phyloP scores from a whole-genome alignment of 2,329 filamentous ascomycete genomes.

The Sordariomycetes sp. region DNA sequence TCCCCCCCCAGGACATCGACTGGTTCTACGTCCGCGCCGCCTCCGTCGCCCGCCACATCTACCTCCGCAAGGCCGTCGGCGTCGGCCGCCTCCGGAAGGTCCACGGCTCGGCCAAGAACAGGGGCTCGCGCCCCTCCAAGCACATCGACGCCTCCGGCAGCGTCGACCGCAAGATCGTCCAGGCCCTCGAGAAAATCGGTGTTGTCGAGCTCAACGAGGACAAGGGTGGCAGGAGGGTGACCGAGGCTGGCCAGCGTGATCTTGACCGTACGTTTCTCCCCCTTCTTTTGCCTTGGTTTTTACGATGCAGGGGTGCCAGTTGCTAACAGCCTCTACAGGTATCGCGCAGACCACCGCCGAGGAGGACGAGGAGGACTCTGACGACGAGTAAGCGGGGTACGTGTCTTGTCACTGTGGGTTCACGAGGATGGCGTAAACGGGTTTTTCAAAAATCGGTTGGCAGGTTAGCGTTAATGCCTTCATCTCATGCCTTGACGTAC shows the following conservation, averaged over 20 bases:
- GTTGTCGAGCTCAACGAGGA: conserved; percentile 97
- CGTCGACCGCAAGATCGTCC: conserved; percentile 95
- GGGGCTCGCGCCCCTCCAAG: conserved; percentile 79
- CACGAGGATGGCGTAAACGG: conserved; percentile 6
- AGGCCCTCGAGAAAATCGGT: conserved; percentile 98
- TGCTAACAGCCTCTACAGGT: conserved; percentile 24
- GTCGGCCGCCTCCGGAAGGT: conserved; percentile 95
- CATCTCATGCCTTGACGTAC: conserved; percentile 3
- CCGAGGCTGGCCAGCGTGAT: conserved; percentile 96
- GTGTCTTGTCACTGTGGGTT: conserved; percentile 6
- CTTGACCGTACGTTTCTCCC: conserved; percentile 60
- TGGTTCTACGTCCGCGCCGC: conserved; percentile 92
- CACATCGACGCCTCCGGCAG: conserved; percentile 92
- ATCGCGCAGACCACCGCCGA: conserved; percentile 74
- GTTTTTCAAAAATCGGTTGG: conserved; percentile 4
- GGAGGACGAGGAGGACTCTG: conserved; percentile 56
- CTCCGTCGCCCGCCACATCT: conserved; percentile 93
- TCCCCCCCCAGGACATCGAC: conserved; percentile 95
- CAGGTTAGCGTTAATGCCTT: conserved; percentile 22
- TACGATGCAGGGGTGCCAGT: background rate
- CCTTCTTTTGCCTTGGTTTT: background rate
- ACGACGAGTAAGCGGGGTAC: conserved; percentile 48
- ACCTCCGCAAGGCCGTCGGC: conserved; percentile 98
- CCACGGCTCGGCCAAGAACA: conserved; percentile 96
- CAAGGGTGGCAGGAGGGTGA: conserved; percentile 97